Percentiles rank a stretch among this genome's conserved stretches.
phyloP scores from a whole-genome alignment of 2,329 filamentous ascomycete species.

The Ceratocystis albifundus region DNA sequence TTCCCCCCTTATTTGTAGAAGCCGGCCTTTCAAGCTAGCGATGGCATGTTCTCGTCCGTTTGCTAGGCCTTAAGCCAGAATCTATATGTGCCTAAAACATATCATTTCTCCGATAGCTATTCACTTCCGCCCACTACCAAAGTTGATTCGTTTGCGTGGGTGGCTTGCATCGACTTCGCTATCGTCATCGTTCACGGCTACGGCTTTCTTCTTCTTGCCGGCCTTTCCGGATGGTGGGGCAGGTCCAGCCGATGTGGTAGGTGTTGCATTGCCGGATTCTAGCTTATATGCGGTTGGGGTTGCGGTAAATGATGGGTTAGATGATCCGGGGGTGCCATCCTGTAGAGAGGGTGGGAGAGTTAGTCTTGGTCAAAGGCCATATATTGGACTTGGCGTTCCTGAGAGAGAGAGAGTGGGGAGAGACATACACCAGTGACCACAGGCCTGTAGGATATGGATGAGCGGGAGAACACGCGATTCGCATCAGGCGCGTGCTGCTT shows the following conservation, averaged over 20 bases:
- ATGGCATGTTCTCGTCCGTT: too few relatives aligned
- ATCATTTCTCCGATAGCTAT: too few relatives aligned
- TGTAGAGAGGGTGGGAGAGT: slow-evolving; percentile 25
- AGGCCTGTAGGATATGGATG: slow-evolving; percentile 50
- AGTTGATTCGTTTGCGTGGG: slow-evolving; percentile 46
- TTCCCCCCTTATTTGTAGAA: neutral
- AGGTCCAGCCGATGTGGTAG: slow-evolving; percentile 42
- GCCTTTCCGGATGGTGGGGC: slow-evolving; percentile 40
- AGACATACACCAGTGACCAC: slow-evolving; percentile 31
- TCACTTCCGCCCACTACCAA: slow-evolving; percentile 44
- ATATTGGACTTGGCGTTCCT: neutral
- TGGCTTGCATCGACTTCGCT: slow-evolving; percentile 48
- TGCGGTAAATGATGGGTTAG: slow-evolving; percentile 38
- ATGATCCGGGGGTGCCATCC: slow-evolving; percentile 37
- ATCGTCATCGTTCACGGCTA: slow-evolving; percentile 40
- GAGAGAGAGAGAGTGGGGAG: neutral
- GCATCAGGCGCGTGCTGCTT: slow-evolving; percentile 54
- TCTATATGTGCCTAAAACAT: neutral
- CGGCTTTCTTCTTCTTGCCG: slow-evolving; percentile 43
- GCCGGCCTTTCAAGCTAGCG: neutral
- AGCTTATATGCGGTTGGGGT: slow-evolving; percentile 44
- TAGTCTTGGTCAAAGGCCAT: neutral
- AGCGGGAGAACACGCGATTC: slow-evolving; percentile 61
- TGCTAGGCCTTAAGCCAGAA: neutral
- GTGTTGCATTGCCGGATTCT: slow-evolving; percentile 29